Evolutionary conservation across 495 filamentous ascomycete species (phyloP).

Genomic region (Neurospora intermedia): DNA sequence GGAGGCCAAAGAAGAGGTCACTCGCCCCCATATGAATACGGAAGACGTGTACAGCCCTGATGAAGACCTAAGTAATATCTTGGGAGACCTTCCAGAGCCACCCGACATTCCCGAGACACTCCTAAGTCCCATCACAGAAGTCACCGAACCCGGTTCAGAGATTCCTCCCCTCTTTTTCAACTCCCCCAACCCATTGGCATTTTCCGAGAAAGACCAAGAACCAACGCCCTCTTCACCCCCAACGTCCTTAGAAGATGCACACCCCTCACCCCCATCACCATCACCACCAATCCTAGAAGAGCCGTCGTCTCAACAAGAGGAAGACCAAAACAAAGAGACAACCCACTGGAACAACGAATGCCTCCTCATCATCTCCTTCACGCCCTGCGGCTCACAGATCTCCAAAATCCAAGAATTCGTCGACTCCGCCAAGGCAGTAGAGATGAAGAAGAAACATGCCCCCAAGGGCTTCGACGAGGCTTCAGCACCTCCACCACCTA

Average conservation of each 20-base stretch:
- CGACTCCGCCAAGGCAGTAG: slow-evolving; percentile 28
- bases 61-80: neutral
- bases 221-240: neutral
- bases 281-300: no score
- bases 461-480: slow-evolving; percentile 16
- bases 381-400: slow-evolving; percentile 19
- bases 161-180: neutral
- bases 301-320: no score
- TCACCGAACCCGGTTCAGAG: neutral
- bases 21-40: neutral
- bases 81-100: neutral
- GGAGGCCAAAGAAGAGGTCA: neutral
- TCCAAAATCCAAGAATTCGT: slow-evolving; percentile 28
- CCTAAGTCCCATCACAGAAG: neutral
- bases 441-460: slow-evolving; percentile 25
- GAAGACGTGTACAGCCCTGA: neutral
- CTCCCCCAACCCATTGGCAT: neutral
- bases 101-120: neutral
- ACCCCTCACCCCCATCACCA: neutral
- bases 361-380: slow-evolving; percentile 25
- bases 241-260: neutral
- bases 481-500: neutral
- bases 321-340: no score
- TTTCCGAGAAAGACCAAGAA: neutral
- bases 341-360: slow-evolving; percentile 30